Evolutionary conservation across 2,329 filamentous ascomycete species (phyloP), one percentile per base, ranked within the genome.

Genomic region (Coniella lustricola): DNA sequence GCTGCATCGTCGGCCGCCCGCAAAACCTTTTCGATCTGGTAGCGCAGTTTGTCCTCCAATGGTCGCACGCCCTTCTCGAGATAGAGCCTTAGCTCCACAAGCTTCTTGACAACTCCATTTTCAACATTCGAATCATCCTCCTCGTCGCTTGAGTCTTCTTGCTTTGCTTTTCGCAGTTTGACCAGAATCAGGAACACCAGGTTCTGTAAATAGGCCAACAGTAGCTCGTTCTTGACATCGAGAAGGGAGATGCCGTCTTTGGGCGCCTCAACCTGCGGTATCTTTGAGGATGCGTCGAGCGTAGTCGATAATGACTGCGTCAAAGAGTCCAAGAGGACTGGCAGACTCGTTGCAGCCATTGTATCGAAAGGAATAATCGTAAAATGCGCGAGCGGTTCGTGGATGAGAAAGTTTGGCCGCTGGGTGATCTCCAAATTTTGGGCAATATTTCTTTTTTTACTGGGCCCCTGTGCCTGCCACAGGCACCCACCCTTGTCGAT

Each of bases 171-270:
- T 50, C 87, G 81, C 17, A 97, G 67, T 61, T 94, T 91, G 33
- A 94, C 68, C 2, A 95, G 72, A 38, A 95, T 85, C 35, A 95
- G 72, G 58, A 95, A 95, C 38, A 93, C 87, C 3, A 97, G 80
- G 60, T 95, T 94, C 61, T 98, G 91, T 0, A 98, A 75, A 67
- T 98, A 98, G 3, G 91, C 91, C 34, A 98, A 82, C 16, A 98
- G 82, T n/a, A 98, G 77, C 64, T 98, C 93, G 68, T 94, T 97
- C 71, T 98, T 98, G 55, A 88, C 82, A 63, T 97, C 90, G 60
- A 98, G 83, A 1, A 98, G 81, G 0, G 93, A 96, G 50, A 98
- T 93, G 62, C 93, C 91, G 59, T 95, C 82, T 55, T 84, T 76
- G 1, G 87, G 84, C n/a, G 87, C 80, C 42, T 85, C 71, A 51